These are phyloP conservation scores for Monosporozyma servazzii DNA, from an alignment of 805 yeast genomes.

Conservation along the genomic window DNA sequence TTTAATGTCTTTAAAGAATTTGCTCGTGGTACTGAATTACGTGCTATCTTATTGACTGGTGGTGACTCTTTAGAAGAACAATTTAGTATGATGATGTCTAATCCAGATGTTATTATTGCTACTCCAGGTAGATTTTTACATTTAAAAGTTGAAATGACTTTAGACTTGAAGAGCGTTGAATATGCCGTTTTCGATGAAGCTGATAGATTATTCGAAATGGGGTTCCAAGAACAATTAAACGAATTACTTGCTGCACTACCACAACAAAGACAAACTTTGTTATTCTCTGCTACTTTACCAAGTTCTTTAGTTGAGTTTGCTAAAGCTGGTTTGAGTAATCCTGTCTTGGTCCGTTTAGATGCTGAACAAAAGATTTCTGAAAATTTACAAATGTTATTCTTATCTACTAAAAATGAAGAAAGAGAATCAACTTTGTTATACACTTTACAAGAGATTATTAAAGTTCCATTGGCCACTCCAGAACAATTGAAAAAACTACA, in stretches of 20 bases:
- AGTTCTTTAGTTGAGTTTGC: slow-evolving; percentile 90
- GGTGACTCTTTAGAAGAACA: slow-evolving; percentile 99
- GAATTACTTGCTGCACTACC: slow-evolving; percentile 83
- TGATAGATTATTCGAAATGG: slow-evolving; percentile 92
- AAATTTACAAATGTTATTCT: slow-evolving; percentile 79
- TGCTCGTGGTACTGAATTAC: slow-evolving; percentile 70
- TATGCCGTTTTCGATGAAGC: slow-evolving; percentile 96
- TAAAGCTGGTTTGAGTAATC: slow-evolving; percentile 88
- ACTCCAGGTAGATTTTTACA: slow-evolving; percentile 98
- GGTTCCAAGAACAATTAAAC: slow-evolving; percentile 86
- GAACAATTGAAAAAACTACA: slow-evolving; percentile 54
- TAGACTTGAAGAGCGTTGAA: slow-evolving; percentile 75
- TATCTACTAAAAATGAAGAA: slow-evolving; percentile 73
- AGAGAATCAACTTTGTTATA: slow-evolving; percentile 79
- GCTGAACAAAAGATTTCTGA: slow-evolving; percentile 88
- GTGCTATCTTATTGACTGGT: slow-evolving; percentile 79
- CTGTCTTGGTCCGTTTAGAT: slow-evolving; percentile 86
- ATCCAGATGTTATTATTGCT: slow-evolving; percentile 91
- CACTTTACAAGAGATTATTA: slow-evolving; percentile 73
- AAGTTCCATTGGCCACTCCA: slow-evolving; percentile 69
- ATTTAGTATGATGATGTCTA: slow-evolving; percentile 81
- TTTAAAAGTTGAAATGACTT: slow-evolving; percentile 88
- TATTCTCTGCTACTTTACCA: slow-evolving; percentile 94
- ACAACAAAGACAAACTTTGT: slow-evolving; percentile 69
- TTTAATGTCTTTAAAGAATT: slow-evolving; percentile 83